phyloP scores from a whole-genome alignment of 2,329 filamentous ascomycete species.

The Lasiodiplodia hormozganensis region DNA sequence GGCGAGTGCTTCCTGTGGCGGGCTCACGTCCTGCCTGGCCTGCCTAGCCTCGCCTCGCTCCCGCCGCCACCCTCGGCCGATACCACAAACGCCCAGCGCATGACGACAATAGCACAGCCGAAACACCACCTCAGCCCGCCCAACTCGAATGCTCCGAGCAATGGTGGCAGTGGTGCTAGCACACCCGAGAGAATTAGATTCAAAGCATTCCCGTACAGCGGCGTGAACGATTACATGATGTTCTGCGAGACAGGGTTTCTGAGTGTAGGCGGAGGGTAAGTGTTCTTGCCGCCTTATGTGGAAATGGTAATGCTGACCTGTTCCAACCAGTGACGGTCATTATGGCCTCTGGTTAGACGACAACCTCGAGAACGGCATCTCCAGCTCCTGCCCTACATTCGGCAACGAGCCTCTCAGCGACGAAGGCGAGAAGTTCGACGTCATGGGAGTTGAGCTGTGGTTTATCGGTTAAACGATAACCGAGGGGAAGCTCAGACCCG shows the following conservation, averaged over 20 bases:
- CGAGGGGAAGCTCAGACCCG: not conserved
- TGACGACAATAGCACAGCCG: constrained; percentile 61
- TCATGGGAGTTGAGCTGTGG: constrained; percentile 93
- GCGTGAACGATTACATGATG: constrained; percentile 95
- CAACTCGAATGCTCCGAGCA: constrained; percentile 32
- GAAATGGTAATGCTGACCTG: not conserved
- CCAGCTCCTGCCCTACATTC: constrained; percentile 85
- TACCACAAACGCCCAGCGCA: constrained; percentile 66
- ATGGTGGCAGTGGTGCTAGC: constrained; percentile 55
- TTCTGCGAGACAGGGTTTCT: constrained; percentile 87
- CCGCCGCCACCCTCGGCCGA: constrained; percentile 75
- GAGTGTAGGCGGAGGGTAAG: constrained; percentile 80
- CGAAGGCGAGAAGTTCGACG: constrained; percentile 88
- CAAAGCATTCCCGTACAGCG: constrained; percentile 96
- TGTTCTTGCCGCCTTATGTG: constrained; percentile 23
- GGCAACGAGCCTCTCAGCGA: constrained; percentile 94
- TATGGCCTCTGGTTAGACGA: constrained; percentile 96
- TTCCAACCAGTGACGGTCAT: constrained; percentile 69
- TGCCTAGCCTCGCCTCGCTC: constrained; percentile 58
- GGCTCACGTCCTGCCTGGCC: constrained; percentile 68
- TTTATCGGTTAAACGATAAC: constrained; percentile 68
- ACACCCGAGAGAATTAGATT: constrained; percentile 83
- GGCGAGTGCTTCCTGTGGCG: constrained; percentile 96
- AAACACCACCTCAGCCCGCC: constrained; percentile 41
- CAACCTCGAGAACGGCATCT: constrained; percentile 81